phyloP scores from a whole-genome alignment of 192 early-diverging fungal species.

The Coemansia furcata region DNA sequence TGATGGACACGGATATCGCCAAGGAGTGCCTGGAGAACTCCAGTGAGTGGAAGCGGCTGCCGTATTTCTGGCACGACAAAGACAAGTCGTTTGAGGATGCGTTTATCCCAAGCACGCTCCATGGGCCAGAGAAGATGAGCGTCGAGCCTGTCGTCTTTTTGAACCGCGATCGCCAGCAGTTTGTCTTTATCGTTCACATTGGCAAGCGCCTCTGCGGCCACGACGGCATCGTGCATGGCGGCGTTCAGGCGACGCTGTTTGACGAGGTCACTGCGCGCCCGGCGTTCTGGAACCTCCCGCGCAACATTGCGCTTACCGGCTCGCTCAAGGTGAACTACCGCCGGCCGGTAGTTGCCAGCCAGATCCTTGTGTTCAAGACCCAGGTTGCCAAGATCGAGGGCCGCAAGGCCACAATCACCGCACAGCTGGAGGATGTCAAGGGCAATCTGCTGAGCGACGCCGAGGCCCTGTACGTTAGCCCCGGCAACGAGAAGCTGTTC shows the following conservation, averaged over 20 bases:
- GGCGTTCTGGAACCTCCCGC: constrained; percentile 61
- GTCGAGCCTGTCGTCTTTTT: constrained; percentile 47
- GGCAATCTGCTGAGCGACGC: constrained; percentile 63
- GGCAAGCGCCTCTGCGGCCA: constrained; percentile 74
- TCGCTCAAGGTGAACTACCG: constrained; percentile 76
- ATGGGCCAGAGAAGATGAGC: constrained; percentile 26
- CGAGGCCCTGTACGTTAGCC: constrained; percentile 63
- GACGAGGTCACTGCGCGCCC: constrained; percentile 65
- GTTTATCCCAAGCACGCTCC: constrained; percentile 32
- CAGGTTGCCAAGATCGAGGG: constrained; percentile 61
- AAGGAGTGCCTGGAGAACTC: constrained; percentile 35
- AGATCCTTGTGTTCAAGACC: constrained; percentile 56
- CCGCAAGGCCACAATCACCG: constrained; percentile 66
- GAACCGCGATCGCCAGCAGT: constrained; percentile 46
- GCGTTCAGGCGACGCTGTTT: constrained; percentile 67
- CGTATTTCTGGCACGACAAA: constrained; percentile 37
- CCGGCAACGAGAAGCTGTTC: constrained; percentile 47
- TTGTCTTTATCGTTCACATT: constrained; percentile 62
- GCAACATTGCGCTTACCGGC: constrained; percentile 70
- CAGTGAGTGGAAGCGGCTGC: constrained; percentile 49
- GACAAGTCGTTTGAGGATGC: constrained; percentile 4
- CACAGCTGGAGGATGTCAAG: constrained; percentile 58
- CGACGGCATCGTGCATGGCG: constrained; percentile 76
- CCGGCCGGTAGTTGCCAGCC: constrained; percentile 61
- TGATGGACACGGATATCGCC: constrained; percentile 27